Percentiles rank a stretch among this genome's conserved stretches.
Evolutionary conservation across 768 basidiomycete species (phyloP).

Genomic region (Mrakia blollopis): DNA sequence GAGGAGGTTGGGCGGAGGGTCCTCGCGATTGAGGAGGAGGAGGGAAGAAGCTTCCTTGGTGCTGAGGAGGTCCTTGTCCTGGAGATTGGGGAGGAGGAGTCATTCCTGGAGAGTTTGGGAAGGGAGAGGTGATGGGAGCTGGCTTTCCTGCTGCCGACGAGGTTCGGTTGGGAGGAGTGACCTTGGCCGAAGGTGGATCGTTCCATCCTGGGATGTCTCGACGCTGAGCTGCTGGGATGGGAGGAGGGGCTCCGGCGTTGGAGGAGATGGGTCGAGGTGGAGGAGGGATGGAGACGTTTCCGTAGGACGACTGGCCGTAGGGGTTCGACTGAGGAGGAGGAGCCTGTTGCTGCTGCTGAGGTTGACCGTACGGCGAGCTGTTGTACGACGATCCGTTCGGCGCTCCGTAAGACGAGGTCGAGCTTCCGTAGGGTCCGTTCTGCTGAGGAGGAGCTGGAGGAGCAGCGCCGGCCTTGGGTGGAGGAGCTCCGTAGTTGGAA

Average conservation of each 20-base stretch:
- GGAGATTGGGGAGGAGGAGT: conserved; percentile 37
- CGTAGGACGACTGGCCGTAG: conserved; percentile 27
- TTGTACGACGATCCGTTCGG: conserved; percentile 32
- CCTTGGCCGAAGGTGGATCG: conserved; percentile 62
- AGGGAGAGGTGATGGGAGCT: conserved; percentile 75
- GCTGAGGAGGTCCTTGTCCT: conserved; percentile 35
- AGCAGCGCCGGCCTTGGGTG: not conserved
- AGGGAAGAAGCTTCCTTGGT: conserved; percentile 50
- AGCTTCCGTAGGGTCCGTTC: conserved; percentile 20
- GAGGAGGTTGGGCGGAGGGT: conserved; percentile 30
- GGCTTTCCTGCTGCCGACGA: conserved; percentile 54
- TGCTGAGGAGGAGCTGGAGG: conserved; percentile 4
- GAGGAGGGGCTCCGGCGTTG: conserved; percentile 44
- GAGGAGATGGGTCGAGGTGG: conserved; percentile 29
- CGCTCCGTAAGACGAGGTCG: not conserved
- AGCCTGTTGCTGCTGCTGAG: conserved; percentile 35
- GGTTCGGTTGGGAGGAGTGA: conserved; percentile 52
- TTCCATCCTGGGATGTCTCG: conserved; percentile 82
- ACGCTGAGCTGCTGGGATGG: conserved; percentile 56
- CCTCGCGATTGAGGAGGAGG: conserved; percentile 40
- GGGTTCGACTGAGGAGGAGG: conserved; percentile 34
- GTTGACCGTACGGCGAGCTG: conserved; percentile 25
- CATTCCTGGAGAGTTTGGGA: conserved; percentile 59
- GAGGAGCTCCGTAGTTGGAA: conserved; percentile 6
- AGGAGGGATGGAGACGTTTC: conserved; percentile 21